Conservation (phyloP, 306 rosid genomes). For the Lathyrus sativus region DNA sequence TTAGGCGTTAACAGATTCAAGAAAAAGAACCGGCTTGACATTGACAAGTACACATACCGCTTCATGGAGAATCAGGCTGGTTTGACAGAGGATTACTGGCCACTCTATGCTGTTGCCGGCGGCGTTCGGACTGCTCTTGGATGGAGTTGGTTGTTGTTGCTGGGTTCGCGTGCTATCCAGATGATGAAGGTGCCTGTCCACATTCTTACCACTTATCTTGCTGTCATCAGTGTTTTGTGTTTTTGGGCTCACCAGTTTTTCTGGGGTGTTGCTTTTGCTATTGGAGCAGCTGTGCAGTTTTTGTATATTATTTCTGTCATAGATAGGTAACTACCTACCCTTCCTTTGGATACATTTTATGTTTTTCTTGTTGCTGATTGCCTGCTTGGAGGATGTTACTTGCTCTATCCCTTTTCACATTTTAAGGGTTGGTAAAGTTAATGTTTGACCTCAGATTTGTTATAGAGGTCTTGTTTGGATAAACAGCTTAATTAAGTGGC, state of each 20-base stretch:
- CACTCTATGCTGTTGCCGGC: slow-evolving; percentile 77
- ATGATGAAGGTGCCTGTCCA: slow-evolving; percentile 94
- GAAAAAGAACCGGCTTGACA: slow-evolving; percentile 72
- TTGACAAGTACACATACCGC: slow-evolving; percentile 64
- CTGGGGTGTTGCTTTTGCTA: slow-evolving; percentile 88
- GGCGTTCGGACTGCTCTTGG: slow-evolving; percentile 81
- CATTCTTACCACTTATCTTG: slow-evolving; percentile 90
- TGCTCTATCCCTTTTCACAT: neutral
- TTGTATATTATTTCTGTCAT: slow-evolving; percentile 82
- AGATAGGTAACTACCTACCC: slow-evolving; percentile 62
- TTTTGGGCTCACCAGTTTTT: slow-evolving; percentile 86
- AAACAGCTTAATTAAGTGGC: neutral
- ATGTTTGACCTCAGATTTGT: slow-evolving; percentile 2
- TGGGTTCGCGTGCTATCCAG: slow-evolving; percentile 70
- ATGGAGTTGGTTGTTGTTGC: slow-evolving; percentile 78
- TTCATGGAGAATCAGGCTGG: slow-evolving; percentile 64
- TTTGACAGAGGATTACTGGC: slow-evolving; percentile 88
- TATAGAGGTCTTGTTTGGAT: neutral
- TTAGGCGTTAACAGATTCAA: slow-evolving; percentile 84
- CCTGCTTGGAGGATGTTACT: neutral
- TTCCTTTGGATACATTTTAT: slow-evolving; percentile 18
- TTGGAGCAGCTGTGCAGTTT: slow-evolving; percentile 82
- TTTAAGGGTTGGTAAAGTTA: slow-evolving; percentile 12
- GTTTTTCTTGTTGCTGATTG: slow-evolving; percentile 8
- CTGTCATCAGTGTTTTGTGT: slow-evolving; percentile 90